Evolutionary conservation across 441 rosid genomes (phyloP).

Genomic region (Erodium texanum): DNA sequence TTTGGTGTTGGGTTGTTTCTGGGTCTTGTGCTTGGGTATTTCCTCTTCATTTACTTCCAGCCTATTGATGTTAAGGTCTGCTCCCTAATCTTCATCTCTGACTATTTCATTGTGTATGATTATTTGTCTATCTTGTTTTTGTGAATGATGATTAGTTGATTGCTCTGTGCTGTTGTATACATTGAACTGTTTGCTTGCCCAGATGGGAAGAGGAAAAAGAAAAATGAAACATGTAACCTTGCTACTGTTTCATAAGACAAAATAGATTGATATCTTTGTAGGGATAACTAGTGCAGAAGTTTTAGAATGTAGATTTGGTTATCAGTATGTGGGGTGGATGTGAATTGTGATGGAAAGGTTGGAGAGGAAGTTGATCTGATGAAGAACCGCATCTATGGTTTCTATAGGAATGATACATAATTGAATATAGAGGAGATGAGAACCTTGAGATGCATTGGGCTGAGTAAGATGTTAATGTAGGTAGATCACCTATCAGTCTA

Average conservation of each 20-base stretch:
- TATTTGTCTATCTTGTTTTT: background rate
- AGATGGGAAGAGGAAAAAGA: background rate
- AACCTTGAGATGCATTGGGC: too few relatives aligned
- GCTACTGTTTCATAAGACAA: background rate
- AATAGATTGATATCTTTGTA: background rate
- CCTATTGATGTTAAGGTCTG: conserved; percentile 70
- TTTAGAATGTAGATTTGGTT: background rate
- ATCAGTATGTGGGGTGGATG: background rate
- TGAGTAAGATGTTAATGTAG: too few relatives aligned
- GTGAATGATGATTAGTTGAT: background rate
- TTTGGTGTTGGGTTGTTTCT: conserved; percentile 71
- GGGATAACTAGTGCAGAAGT: background rate
- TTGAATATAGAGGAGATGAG: too few relatives aligned
- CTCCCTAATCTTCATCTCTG: background rate
- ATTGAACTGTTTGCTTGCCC: background rate
- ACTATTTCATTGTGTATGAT: background rate
- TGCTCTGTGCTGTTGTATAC: background rate
- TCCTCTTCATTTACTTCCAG: conserved; percentile 64
- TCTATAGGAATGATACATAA: too few relatives aligned
- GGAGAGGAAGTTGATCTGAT: too few relatives aligned
- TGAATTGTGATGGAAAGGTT: too few relatives aligned
- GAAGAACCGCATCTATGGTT: too few relatives aligned
- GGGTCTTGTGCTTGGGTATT: conserved; percentile 75
- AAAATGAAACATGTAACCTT: background rate
- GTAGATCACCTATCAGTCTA: too few relatives aligned